phyloP scores from a whole-genome alignment of 257 asterid species.

The Ophiorrhiza pumila region DNA sequence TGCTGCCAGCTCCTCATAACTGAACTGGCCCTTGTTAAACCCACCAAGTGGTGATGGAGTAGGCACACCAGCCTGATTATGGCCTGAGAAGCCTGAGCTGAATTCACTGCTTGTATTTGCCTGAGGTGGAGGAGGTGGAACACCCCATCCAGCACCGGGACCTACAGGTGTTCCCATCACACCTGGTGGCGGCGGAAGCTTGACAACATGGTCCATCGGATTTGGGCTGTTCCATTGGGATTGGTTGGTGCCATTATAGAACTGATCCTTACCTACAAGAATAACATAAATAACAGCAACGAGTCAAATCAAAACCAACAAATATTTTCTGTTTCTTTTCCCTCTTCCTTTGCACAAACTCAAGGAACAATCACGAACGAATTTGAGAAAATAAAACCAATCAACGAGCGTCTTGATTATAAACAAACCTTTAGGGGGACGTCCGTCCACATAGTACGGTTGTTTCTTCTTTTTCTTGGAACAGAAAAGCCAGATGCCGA shows the following conservation, averaged over 20 bases:
- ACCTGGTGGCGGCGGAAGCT: constrained; percentile 29
- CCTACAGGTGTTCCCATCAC: constrained; percentile 20
- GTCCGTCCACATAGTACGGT: constrained; percentile 27
- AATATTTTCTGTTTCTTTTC: neutral
- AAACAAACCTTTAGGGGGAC: constrained; percentile 27
- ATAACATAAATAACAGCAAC: neutral
- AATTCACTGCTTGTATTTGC: constrained; percentile 38
- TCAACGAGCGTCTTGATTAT: neutral
- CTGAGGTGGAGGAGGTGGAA: constrained; percentile 16
- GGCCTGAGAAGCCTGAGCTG: constrained; percentile 36
- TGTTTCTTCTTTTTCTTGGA: constrained; percentile 35
- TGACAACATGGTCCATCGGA: constrained; percentile 30
- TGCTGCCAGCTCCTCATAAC: constrained; percentile 56
- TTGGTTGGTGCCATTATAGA: constrained; percentile 19
- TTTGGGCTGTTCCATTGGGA: constrained; percentile 20
- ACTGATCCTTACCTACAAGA: constrained; percentile 21
- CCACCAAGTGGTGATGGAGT: constrained; percentile 47
- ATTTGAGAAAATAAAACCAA: neutral
- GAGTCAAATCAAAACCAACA: neutral
- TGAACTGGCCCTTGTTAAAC: constrained; percentile 46
- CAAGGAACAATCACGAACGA: no score
- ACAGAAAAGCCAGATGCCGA: constrained; percentile 26
- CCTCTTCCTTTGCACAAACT: neutral
- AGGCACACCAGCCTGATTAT: constrained; percentile 22
- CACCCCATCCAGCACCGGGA: constrained; percentile 29